These are phyloP conservation scores for Solanum stenotomum DNA, from an alignment of 257 asterid species.

Conservation along the genomic window DNA sequence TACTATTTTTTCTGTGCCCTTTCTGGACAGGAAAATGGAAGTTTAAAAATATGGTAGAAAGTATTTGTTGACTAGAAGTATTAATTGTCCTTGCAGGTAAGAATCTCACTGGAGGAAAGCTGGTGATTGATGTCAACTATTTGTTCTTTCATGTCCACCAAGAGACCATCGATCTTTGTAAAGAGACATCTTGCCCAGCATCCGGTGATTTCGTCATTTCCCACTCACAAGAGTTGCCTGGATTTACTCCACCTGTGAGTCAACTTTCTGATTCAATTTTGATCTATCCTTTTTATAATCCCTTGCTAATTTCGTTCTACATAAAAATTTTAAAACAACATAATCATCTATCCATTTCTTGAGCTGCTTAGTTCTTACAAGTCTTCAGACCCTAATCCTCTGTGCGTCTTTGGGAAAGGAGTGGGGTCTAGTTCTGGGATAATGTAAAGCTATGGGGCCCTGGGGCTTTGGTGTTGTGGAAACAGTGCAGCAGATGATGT, in stretches of 20 bases:
- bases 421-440: neutral
- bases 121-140: conserved; percentile 54
- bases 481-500: neutral
- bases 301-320: neutral
- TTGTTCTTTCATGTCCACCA: conserved; percentile 32
- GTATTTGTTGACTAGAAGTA: neutral
- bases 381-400: neutral
- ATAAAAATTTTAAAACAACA: neutral
- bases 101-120: conserved; percentile 55
- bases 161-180: conserved; percentile 60
- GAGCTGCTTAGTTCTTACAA: neutral
- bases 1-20: neutral
- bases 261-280: neutral
- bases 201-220: conserved; percentile 61
- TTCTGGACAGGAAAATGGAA: neutral
- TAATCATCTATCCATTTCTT: neutral
- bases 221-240: conserved; percentile 71
- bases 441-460: neutral
- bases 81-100: conserved; percentile 30
- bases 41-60: neutral
- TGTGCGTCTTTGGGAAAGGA: neutral
- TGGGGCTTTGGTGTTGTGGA: neutral
- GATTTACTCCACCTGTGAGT: conserved; percentile 77
- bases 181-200: conserved; percentile 74
- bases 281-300: neutral